Conservation (phyloP, 2,329 filamentous ascomycete species). For the Monilinia fructicola region DNA sequence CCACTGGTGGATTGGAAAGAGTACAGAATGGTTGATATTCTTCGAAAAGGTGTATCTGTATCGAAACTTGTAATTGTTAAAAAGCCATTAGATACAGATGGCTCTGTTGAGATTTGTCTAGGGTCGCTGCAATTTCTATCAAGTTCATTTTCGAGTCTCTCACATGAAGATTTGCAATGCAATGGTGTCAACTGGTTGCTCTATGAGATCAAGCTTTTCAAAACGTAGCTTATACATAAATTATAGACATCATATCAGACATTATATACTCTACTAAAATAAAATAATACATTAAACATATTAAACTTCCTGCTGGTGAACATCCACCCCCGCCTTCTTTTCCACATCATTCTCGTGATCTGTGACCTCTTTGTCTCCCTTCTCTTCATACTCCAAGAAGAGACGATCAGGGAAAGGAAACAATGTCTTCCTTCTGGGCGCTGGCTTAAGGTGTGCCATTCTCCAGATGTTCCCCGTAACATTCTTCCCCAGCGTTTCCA, state of each 20-base stretch:
- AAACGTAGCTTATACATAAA: neutral
- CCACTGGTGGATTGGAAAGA: slow-evolving; percentile 46
- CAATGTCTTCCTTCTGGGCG: slow-evolving; percentile 23
- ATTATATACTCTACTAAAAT: neutral
- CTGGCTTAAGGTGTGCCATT: slow-evolving; percentile 23
- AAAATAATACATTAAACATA: neutral
- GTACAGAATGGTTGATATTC: slow-evolving; percentile 46
- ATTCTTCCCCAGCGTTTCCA: slow-evolving; percentile 34
- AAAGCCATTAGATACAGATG: too few relatives aligned
- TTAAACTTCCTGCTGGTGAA: slow-evolving; percentile 8
- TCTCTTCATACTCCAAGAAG: slow-evolving; percentile 17
- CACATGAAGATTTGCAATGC: too few relatives aligned
- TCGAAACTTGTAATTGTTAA: slow-evolving; percentile 45
- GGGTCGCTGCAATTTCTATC: too few relatives aligned
- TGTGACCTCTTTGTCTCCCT: neutral
- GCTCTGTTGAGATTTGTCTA: too few relatives aligned
- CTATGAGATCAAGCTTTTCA: neutral
- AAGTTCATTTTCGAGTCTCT: too few relatives aligned
- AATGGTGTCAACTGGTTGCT: neutral
- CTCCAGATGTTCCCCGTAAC: slow-evolving; percentile 29
- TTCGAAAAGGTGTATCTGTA: slow-evolving; percentile 45
- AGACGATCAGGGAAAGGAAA: slow-evolving; percentile 27
- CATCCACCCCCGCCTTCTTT: slow-evolving; percentile 8
- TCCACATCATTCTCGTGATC: slow-evolving; percentile 5
- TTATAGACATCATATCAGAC: neutral